Base-by-base conservation (phyloP, 2,329 filamentous ascomycete species). In the Curvularia lunata region DNA sequence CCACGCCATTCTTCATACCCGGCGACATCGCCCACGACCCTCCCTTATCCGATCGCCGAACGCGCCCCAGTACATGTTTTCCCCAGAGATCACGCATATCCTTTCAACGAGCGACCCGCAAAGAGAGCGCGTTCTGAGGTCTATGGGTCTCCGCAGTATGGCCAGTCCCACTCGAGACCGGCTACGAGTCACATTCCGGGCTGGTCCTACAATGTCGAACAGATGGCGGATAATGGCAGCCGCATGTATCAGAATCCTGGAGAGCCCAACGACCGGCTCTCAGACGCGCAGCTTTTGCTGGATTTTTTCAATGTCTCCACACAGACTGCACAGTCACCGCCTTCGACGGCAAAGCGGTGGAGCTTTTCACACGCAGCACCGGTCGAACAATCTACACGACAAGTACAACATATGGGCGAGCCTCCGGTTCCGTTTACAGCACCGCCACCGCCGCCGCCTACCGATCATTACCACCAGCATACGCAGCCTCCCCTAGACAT, bases 121-220 rank as follows among this genome's bases (percentile, higher is more conserved):
- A 88, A 88, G 73, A 82, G 86, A 41, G 81, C 84, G 48, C 83
- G 85, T 61, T 88, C 86, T 42, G 86, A 87, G 66, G 79, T 83
- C 64, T 75, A 83, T 50, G 77, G 79, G 16, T 81, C 80, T 18
- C 74, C 77, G 23, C 72, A 78, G 19, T 70, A 77, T 45, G 65
- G 70, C 27, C 67, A 65, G 25, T 68, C 72, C 34, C 70, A 74
- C 30, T 76, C 79, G 32, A 70, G 81, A 56, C 81, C 81, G 16
- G 77, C 78, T 45, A 83, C 80, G 37, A 83, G 81, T 69, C 79
- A 83, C 63, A 76, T 76, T 59, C 68, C 75, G 21, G 66, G 69
- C 62, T 76, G 70, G 71, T 70, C 73, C 34, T 75, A 76, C 65
- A 77, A 77, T 53, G 71, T 77, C 46, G 76, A 78, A 67, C 71